These are phyloP conservation scores for Takashimella tepidaria DNA, from an alignment of 1,284 basidiomycete species.

Conservation along the genomic window DNA sequence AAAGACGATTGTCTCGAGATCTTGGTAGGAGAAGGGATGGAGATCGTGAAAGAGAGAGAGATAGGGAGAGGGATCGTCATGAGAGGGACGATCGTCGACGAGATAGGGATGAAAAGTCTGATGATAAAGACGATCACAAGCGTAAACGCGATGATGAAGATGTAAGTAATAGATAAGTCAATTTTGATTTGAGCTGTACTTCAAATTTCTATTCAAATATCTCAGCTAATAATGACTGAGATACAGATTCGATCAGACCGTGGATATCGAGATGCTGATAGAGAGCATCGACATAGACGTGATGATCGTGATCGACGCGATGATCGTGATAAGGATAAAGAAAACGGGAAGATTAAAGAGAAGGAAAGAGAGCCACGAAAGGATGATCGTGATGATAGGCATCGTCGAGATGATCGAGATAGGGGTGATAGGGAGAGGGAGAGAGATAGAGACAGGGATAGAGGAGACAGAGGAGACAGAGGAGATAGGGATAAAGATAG, in stretches of 20 bases:
- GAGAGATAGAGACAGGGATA: not conserved
- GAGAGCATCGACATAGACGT: not conserved
- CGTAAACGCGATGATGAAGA: not conserved
- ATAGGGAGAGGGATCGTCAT: not conserved
- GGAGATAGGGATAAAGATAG: not conserved
- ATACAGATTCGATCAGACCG: not conserved
- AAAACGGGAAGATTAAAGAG: slow-evolving; percentile 4
- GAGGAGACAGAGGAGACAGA: not conserved
- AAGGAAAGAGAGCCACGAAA: not conserved
- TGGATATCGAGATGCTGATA: not conserved
- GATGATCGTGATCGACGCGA: slow-evolving; percentile 4
- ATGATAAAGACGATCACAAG: not conserved
- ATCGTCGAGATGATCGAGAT: slow-evolving; percentile 1
- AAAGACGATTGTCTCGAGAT: not conserved
- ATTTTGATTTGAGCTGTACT: too few species aligned
- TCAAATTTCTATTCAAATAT: too few species aligned
- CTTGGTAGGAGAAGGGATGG: not conserved
- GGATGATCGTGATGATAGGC: slow-evolving; percentile 1
- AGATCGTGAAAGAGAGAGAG: not conserved
- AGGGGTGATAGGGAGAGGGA: not conserved
- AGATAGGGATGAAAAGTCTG: not conserved
- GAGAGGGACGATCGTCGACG: not conserved
- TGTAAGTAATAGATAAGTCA: not conserved
- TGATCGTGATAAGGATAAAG: slow-evolving; percentile 1
- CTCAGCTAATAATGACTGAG: too few species aligned